phyloP scores from a whole-genome alignment of 2,329 filamentous ascomycete genomes.

The Iodosphaeria phyllophila region DNA sequence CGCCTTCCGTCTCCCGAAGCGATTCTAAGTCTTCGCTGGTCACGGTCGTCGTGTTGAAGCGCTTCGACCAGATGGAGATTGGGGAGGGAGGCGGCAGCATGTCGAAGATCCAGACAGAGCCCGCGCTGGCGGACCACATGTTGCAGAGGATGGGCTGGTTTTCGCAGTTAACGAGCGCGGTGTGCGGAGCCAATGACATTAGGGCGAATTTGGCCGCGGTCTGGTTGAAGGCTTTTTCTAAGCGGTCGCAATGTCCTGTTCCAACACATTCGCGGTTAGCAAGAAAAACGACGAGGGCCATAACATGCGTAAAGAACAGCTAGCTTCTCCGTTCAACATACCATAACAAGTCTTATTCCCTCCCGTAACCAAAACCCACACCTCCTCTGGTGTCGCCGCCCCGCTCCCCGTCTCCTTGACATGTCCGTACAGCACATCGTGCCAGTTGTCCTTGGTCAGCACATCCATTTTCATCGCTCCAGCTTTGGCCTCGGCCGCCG shows the following conservation, averaged over 20 bases:
- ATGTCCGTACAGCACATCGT: conserved; percentile 43
- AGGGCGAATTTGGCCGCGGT: conserved; percentile 43
- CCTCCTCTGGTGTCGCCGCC: conserved; percentile 48
- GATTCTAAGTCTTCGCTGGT: conserved; percentile 43
- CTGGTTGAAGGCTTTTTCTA: conserved; percentile 49
- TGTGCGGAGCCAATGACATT: conserved; percentile 42
- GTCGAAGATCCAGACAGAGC: conserved; percentile 47
- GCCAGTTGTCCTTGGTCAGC: conserved; percentile 53
- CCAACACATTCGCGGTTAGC: too few relatives aligned
- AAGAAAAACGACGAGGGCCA: conserved; percentile 1
- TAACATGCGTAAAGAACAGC: too few relatives aligned
- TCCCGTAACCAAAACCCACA: conserved; percentile 57
- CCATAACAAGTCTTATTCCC: conserved; percentile 62
- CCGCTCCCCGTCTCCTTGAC: conserved; percentile 39
- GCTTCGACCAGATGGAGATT: conserved; percentile 44
- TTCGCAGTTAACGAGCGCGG: conserved; percentile 58
- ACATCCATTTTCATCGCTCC: conserved; percentile 31
- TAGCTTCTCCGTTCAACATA: conserved; percentile 17
- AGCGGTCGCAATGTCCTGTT: conserved; percentile 41
- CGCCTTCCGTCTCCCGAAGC: too few relatives aligned
- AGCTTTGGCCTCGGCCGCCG: conserved; percentile 29
- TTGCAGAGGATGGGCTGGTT: conserved; percentile 58
- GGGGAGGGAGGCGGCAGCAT: conserved; percentile 45
- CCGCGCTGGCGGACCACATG: conserved; percentile 46
- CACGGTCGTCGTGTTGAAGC: conserved; percentile 50